Percentiles rank a stretch among this genome's conserved stretches.
These are phyloP conservation scores for Aspergillus ostianus DNA, from an alignment of 495 filamentous ascomycete species.

Conservation along the genomic window DNA sequence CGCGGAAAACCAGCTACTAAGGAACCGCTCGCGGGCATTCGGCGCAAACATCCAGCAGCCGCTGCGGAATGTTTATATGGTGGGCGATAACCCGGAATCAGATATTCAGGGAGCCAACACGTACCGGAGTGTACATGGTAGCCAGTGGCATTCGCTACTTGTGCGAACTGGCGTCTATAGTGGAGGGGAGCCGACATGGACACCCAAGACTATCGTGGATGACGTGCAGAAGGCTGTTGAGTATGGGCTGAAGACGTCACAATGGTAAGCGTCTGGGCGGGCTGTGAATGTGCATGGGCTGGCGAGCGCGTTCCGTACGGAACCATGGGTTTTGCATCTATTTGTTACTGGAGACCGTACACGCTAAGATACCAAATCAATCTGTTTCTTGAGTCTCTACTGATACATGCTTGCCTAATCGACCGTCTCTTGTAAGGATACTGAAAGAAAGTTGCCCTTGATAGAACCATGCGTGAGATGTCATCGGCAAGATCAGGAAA, in stretches of 20 bases:
- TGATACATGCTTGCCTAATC: neutral
- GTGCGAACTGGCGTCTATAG: slow-evolving; percentile 81
- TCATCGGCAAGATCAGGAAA: neutral
- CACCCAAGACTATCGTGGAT: slow-evolving; percentile 59
- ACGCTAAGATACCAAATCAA: neutral
- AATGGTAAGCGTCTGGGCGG: slow-evolving; percentile 26
- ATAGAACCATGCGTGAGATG: neutral
- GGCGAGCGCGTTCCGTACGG: neutral
- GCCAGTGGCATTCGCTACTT: slow-evolving; percentile 75
- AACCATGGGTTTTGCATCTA: neutral
- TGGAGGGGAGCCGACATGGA: slow-evolving; percentile 54
- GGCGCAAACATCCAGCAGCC: slow-evolving; percentile 33
- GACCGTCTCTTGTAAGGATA: neutral
- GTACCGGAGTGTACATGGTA: slow-evolving; percentile 62
- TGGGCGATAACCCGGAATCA: slow-evolving; percentile 94
- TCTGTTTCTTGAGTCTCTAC: neutral
- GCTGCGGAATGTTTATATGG: slow-evolving; percentile 80
- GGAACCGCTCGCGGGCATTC: slow-evolving; percentile 54
- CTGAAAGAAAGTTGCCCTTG: neutral
- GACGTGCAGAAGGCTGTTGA: slow-evolving; percentile 68
- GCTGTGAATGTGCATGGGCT: neutral
- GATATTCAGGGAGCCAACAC: slow-evolving; percentile 90
- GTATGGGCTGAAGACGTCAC: slow-evolving; percentile 57
- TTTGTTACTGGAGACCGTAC: neutral
- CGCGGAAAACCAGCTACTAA: slow-evolving; percentile 69